Percentiles rank a stretch among this genome's conserved stretches.
phyloP scores from a whole-genome alignment of 1,284 basidiomycete genomes.

The Cryptococcus wingfieldii region DNA sequence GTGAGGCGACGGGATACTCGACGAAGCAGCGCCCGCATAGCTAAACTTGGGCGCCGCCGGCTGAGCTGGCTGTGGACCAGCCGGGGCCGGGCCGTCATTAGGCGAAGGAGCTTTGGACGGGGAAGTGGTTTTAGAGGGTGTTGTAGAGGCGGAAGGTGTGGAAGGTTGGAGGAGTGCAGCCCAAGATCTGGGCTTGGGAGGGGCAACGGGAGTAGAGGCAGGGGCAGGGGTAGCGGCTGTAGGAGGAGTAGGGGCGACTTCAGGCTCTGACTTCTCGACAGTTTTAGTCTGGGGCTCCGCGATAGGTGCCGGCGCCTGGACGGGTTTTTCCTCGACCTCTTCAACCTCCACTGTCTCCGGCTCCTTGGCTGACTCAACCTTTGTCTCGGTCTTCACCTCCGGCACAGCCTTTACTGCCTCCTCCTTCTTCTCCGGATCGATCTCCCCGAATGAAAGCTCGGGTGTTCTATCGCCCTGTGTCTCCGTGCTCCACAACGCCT shows the following conservation, averaged over 20 bases:
- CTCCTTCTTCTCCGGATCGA: neutral
- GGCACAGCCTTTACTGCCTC: neutral
- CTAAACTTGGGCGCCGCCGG: conserved; percentile 26
- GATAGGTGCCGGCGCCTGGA: neutral
- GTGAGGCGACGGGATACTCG: conserved; percentile 54
- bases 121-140: conserved; percentile 20
- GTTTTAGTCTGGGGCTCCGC: neutral
- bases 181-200: conserved; percentile 55
- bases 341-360: neutral
- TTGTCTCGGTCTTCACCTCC: neutral
- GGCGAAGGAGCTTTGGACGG: neutral
- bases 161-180: conserved; percentile 62
- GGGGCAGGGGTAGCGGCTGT: neutral
- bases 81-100: neutral
- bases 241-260: neutral
- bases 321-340: neutral
- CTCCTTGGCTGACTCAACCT: neutral
- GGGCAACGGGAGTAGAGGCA: conserved; percentile 1
- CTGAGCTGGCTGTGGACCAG: conserved; percentile 16
- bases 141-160: conserved; percentile 17
- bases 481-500: conserved; percentile 11
- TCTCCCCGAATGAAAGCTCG: neutral
- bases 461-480: neutral
- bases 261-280: neutral
- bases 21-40: conserved; percentile 43